Base-by-base conservation (phyloP, 768 basidiomycete species). In the Stropharia rugosoannulata region DNA sequence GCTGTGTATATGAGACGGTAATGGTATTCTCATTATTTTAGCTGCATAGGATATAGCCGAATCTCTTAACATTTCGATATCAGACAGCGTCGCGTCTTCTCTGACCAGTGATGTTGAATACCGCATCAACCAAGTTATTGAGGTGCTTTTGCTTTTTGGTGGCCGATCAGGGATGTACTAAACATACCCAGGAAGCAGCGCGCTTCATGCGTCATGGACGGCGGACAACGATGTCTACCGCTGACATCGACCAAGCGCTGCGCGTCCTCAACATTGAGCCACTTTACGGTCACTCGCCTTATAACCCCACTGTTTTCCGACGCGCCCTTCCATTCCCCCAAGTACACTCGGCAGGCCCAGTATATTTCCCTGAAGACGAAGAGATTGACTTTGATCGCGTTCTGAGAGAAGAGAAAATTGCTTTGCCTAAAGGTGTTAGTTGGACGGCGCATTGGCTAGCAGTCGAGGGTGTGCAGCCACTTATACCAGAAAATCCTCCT, bases 401-500 rank as follows among this genome's bases (percentile, higher is more conserved):
- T 9, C 72, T 98, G 40, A 83, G 90, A 52, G 90, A 93, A 64
- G 92, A 93, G 68, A 89, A 94, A 69, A 86, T 94, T 36, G 77
- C 81, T 1, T 72, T 95, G 7, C 92, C 93, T 0, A 86, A 88
- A 62, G 88, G 87, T 40, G 86, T 91, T 53, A 85, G 79, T 61
- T 95, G 92, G 88, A 89, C 87, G 0, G 95, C 97, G 2, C 97
- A 99, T 68, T 99, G 97, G 97, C 80, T 99, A 32, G 95, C 95
- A 0, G 94, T 99, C 38, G 97, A 99, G 64, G 97, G 97, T 22
- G 90, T 99, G 11, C 97, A 98, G 65, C 95, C 96, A 0, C 81
- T 93, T n/a, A 90, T 96, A 48, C 92, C 93, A 11, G 93, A 97
- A 68, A 98, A 98, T 68, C 95, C 95, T 0, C 89, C 92, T n/a